Percentiles rank a stretch among this genome's conserved stretches.
These are phyloP conservation scores for Alternaria arbusti DNA, from an alignment of 2,329 filamentous ascomycete genomes.

Conservation along the genomic window DNA sequence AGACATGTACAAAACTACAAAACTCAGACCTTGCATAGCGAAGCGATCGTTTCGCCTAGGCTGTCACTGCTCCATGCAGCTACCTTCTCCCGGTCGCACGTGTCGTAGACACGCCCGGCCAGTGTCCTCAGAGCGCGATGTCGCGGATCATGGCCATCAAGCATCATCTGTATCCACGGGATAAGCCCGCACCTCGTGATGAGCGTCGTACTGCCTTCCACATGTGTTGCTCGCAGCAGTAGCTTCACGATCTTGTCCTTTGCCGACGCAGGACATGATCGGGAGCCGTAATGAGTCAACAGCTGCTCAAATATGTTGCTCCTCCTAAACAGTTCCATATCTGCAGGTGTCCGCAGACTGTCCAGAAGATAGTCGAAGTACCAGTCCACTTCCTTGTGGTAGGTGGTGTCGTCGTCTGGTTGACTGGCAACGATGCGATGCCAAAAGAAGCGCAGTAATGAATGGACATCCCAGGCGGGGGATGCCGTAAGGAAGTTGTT, in stretches of 20 bases:
- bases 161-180: constrained; percentile 73
- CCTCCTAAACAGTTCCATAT: constrained; percentile 67
- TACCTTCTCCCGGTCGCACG: constrained; percentile 71
- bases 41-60: constrained; percentile 16
- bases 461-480: constrained; percentile 72
- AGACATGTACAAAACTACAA: constrained; percentile 1
- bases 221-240: constrained; percentile 71
- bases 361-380: constrained; percentile 74
- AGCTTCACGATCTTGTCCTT: constrained; percentile 68
- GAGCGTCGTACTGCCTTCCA: constrained; percentile 78
- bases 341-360: constrained; percentile 64
- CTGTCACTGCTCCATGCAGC: constrained; percentile 66
- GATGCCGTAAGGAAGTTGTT: constrained; percentile 82
- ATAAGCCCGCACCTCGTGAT: constrained; percentile 77
- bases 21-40: constrained; percentile 13
- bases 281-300: constrained; percentile 71
- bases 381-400: constrained; percentile 74
- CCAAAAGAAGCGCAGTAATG: constrained; percentile 65
- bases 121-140: constrained; percentile 63
- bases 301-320: constrained; percentile 76
- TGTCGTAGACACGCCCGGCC: constrained; percentile 65
- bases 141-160: constrained; percentile 55
- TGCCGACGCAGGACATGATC: constrained; percentile 65
- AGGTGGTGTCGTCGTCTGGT: constrained; percentile 76
- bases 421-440: constrained; percentile 76